phyloP scores from a whole-genome alignment of 768 basidiomycete species.

The Dacryopinax spathularia region DNA sequence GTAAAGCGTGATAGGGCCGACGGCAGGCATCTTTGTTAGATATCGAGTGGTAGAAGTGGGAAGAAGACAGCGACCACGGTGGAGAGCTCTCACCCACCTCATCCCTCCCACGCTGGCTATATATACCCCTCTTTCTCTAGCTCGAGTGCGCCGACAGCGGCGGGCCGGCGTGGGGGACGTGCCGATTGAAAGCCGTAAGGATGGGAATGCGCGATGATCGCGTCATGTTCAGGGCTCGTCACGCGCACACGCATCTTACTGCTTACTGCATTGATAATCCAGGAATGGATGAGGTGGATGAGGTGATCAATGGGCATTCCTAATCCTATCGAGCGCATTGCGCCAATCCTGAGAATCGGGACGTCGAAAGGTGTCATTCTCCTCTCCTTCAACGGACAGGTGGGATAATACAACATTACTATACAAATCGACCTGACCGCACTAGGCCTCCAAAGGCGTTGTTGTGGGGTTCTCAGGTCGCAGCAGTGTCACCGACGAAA shows the following conservation, averaged over 20 bases:
- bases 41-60: neutral
- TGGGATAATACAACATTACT: neutral
- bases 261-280: too few species aligned
- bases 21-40: neutral
- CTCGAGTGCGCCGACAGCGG: neutral
- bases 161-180: neutral
- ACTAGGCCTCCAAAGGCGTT: too few species aligned
- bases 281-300: too few species aligned
- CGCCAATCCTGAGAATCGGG: neutral
- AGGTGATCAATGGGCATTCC: too few species aligned
- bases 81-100: too few species aligned
- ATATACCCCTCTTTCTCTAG: neutral
- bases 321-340: neutral
- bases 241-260: neutral
- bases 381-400: neutral
- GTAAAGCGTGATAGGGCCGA: slow-evolving; percentile 29
- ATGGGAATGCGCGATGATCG: neutral
- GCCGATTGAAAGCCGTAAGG: too few species aligned
- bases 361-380: neutral
- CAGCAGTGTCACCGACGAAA: neutral
- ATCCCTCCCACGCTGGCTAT: neutral
- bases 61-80: neutral
- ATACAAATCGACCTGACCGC: too few species aligned
- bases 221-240: neutral
- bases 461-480: too few species aligned